Evolutionary conservation across 2,329 filamentous ascomycete genomes (phyloP), one percentile per base, ranked within the genome.

Genomic region (Monilinia polystroma): DNA sequence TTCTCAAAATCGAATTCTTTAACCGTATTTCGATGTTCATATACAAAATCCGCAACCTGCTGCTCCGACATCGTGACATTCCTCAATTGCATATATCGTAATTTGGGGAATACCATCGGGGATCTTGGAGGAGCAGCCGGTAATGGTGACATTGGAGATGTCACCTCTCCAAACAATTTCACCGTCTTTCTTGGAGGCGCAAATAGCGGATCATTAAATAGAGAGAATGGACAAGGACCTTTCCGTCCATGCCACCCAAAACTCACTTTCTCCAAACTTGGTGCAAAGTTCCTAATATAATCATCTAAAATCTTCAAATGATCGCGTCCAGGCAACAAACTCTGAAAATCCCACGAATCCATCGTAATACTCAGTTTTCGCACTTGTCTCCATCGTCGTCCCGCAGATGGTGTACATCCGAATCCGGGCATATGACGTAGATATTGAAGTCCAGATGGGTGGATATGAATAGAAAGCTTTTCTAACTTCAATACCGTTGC

Each of bases 1-100:
- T 91, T 88, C 75, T 93, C 88, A 76, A 96, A 92, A 76, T 92
- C 88, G 74, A 94, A 92, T 74, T 94, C 90, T 70, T 85, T 83
- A 56, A 96, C 85, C 0, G 87, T 89, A 66, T 81, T 80, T 41
- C 86, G 84, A 78, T 96, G 91, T 16, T 81, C 80, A 60, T 81
- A 79, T 67, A 95, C 87, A 69, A 96, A 86, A 18, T 83, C 81
- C 54, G 86, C 84, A 67, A 96, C 84, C 77, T 95, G 91, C 1
- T 82, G 79, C 8, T 88, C 87, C 70, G 90, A 89, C 82, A 93
- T 88, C 45, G 85, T 81, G 14, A 87, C 84, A 75, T 96, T 96
- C 72, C 88, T 85, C 51, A 96, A 80, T 71, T 88, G 84, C 78
- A 96, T 83, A 72, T 86, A 84, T 49, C 85, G 84, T 68, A 96